A percentile compares a stretch with the other conserved stretches of the same genome.
Evolutionary conservation across 2,329 filamentous ascomycete genomes (phyloP).

Genomic region (Pseudocercospora macadamiae): DNA sequence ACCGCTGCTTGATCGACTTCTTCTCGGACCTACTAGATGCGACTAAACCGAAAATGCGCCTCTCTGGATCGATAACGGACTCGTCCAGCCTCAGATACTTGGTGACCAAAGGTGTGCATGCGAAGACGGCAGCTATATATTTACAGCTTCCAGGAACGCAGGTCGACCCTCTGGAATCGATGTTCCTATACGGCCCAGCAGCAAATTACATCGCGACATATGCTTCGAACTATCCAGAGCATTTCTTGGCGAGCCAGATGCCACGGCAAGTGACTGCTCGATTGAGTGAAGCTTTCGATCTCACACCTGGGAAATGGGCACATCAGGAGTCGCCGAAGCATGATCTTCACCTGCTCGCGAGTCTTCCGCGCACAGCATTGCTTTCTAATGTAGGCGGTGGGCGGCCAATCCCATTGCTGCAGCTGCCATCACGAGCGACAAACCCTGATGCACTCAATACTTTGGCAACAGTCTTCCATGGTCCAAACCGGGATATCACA

Average conservation of each 20-base stretch:
- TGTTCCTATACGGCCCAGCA: slow-evolving; percentile 58
- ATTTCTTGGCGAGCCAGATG: slow-evolving; percentile 54
- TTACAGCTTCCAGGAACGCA: slow-evolving; percentile 51
- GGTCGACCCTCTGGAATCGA: slow-evolving; percentile 54
- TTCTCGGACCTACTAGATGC: slow-evolving; percentile 54
- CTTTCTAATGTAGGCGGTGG: slow-evolving; percentile 43
- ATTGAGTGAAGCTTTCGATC: slow-evolving; percentile 49
- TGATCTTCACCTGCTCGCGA: slow-evolving; percentile 61
- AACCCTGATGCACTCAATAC: slow-evolving; percentile 59
- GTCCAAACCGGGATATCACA: slow-evolving; percentile 46
- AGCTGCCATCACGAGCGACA: slow-evolving; percentile 56
- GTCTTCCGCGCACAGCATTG: slow-evolving; percentile 58
- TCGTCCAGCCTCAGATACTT: slow-evolving; percentile 54
- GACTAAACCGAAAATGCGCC: slow-evolving; percentile 8
- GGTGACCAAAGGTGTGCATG: slow-evolving; percentile 54
- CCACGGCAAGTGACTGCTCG: slow-evolving; percentile 52
- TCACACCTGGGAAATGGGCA: slow-evolving; percentile 54
- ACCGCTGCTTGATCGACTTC: slow-evolving; percentile 62
- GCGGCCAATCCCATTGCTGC: slow-evolving; percentile 48
- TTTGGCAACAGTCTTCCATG: slow-evolving; percentile 59
- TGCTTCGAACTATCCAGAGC: slow-evolving; percentile 57
- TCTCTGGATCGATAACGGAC: slow-evolving; percentile 6
- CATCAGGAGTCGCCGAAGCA: slow-evolving; percentile 57
- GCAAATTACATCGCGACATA: slow-evolving; percentile 63
- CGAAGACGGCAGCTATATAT: slow-evolving; percentile 53